Evolutionary conservation across 164 flowering plant species (phyloP), one percentile per base, ranked within the genome.

Genomic region (Houttuynia cordata): DNA sequence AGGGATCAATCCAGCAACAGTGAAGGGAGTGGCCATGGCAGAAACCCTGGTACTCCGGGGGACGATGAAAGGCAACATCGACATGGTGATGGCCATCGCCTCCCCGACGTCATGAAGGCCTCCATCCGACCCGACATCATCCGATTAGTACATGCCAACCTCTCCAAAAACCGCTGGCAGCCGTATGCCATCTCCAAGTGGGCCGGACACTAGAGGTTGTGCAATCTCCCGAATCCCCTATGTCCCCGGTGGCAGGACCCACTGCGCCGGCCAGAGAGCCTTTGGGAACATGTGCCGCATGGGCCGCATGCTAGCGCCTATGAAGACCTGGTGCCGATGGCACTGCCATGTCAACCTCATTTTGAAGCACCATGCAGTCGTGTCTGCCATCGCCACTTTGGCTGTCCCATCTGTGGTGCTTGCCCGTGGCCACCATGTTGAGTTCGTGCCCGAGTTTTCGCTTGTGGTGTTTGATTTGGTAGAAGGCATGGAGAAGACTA

Each of bases 201-300:
- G 3, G 97, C 94, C 67, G 91, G 95, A 19, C 95, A 91, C n/a
- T n/a, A n/a, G n/a, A n/a, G n/a, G n/a, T n/a, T n/a, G 96, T 4
- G 97, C 97, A 51, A 96, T 91, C 0, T 91, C 96, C 12, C 91
- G 94, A 80, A 91, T 88, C 74, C 97, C 97, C 13, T 87, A 96
- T 65, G 96, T 91, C 14, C 83, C 97, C 18, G 96, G 97, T 0
- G 97, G 97, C 37, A 94, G 97, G 0, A 88, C 97, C 41, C 97
- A 91, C 80, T 85, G 94, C 23, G n/a, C n/a, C n/a, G n/a, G n/a
- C n/a, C n/a, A n/a, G n/a, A n/a, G n/a, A n/a, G n/a, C n/a, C n/a
- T n/a, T n/a, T n/a, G n/a, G n/a, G n/a, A n/a, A n/a, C n/a, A n/a
- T n/a, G n/a, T n/a, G n/a, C n/a, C n/a, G n/a, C n/a, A n/a, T n/a